A percentile compares a stretch with the other conserved stretches of the same genome.
Conservation (phyloP, 148 eudicot species). For the Selenicereus undatus region DNA sequence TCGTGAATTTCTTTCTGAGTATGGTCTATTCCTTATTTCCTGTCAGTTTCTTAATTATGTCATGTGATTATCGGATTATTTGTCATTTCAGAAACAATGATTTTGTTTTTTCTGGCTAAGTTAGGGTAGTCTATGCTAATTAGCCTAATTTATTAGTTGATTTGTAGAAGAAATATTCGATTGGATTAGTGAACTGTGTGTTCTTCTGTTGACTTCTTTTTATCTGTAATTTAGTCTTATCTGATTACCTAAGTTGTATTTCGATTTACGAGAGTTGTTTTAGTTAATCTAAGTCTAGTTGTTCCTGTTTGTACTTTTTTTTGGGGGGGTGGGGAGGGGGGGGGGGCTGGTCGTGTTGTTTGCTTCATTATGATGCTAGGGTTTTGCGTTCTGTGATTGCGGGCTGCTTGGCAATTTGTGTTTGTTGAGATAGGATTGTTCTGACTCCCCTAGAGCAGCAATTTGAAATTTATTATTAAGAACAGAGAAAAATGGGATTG, state of each 20-base stretch:
- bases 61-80: background rate
- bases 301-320: background rate
- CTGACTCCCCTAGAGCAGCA: background rate
- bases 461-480: background rate
- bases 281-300: background rate
- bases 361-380: background rate
- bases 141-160: background rate
- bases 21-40: background rate
- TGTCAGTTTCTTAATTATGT: background rate
- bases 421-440: background rate
- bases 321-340: background rate
- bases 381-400: background rate
- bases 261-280: background rate
- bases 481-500: background rate
- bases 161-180: background rate
- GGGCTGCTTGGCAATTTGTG: background rate
- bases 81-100: background rate
- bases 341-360: background rate
- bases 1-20: too few relatives aligned
- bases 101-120: background rate
- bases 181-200: background rate
- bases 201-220: background rate
- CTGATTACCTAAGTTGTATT: background rate
- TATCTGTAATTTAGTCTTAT: background rate
- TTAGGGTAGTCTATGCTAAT: background rate